Evolutionary conservation across 805 yeast genomes (phyloP).

Genomic region (Suhomyces tanzawaensis): DNA sequence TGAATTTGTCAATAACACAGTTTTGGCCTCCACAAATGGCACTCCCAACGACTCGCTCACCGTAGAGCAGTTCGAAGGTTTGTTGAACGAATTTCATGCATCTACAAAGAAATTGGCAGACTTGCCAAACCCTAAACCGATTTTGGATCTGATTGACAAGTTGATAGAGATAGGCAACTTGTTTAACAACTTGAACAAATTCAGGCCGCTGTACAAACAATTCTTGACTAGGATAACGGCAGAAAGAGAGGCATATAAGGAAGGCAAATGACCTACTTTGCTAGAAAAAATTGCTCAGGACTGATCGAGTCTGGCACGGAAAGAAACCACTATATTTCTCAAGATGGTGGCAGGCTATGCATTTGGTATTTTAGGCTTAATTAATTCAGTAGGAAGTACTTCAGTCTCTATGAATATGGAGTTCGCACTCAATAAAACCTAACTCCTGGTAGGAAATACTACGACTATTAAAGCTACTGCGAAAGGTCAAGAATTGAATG

Average conservation of each 20-base stretch:
- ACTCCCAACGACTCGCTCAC: conserved; percentile 5
- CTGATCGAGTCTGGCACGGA: too few species aligned
- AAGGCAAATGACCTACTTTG: not conserved
- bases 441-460: too few species aligned
- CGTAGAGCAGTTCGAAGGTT: conserved; percentile 16
- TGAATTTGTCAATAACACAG: conserved; percentile 20
- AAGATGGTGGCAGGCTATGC: too few species aligned
- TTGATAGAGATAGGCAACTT: conserved; percentile 50
- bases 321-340: too few species aligned
- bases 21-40: not conserved
- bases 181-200: conserved; percentile 51
- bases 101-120: conserved; percentile 40
- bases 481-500: too few species aligned
- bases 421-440: too few species aligned
- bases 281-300: too few species aligned
- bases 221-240: conserved; percentile 48
- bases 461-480: too few species aligned
- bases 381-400: too few species aligned
- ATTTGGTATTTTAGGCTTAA: too few species aligned
- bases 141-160: conserved; percentile 44
- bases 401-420: too few species aligned
- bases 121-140: conserved; percentile 28
- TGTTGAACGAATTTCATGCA: conserved; percentile 37
- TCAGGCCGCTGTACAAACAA: conserved; percentile 47
- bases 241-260: conserved; percentile 20